Evolutionary conservation across 176 grass and related monocot genomes (phyloP), one percentile per base, ranked within the genome.

Genomic region (Pontederia crassipes): DNA sequence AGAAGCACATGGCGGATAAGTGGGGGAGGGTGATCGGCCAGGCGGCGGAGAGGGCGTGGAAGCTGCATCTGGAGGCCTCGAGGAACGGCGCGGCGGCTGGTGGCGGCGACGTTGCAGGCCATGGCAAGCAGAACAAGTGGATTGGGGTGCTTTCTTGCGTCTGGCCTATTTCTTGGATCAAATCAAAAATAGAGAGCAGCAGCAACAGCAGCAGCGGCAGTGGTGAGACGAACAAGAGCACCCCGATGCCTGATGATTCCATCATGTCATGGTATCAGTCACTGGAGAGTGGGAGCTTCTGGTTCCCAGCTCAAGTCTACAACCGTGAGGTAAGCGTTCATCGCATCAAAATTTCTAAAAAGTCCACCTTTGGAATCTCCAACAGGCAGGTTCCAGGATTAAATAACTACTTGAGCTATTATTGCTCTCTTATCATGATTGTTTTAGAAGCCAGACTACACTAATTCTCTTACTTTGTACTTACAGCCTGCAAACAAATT

Each of bases 231-330:
- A 57, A 40, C 32, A 40, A 48, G 4, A 58, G 52, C 2, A 71
- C 70, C 59, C 71, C 81, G 48, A 64, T 74, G 73, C 75, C 76
- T n/a, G 86, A 86, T 32, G 73, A 83, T 68, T 86, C 90, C 28
- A 11, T 89, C 54, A 89, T 95, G 90, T 89, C 90, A 28, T 81
- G 86, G 77, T 95, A 95, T 29, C 74, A 86, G n/a, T 83, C 86
- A 69, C 60, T 95, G 74, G 82, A 95, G 64, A 95, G 74, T 58
- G 86, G 90, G 74, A 86, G 79, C 54, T 83, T 95, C 29, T 89
- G 79, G 85, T 95, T 95, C 67, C 90, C 90, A 11, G 82, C 86
- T 51, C 90, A 95, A 52, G 86, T 95, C 48, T 95, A 95, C 90
- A 95, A 95, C 72, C 82, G 90, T 56, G 90, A 95, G 90, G 90